Evolutionary conservation across 163 green algal species (phyloP).

Genomic region (Volvox carteri): DNA sequence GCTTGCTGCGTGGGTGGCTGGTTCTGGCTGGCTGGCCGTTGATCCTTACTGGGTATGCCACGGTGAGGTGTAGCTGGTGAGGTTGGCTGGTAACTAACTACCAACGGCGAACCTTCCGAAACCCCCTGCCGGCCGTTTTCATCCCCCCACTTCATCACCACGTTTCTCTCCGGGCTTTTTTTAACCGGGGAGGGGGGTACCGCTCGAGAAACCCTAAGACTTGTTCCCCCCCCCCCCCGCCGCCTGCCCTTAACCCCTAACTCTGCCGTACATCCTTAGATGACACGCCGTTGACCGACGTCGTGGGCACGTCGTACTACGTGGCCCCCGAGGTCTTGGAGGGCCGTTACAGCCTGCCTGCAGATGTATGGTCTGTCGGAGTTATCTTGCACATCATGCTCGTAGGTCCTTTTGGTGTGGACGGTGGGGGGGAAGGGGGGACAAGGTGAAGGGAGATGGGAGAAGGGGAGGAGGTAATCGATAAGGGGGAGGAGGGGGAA

Average conservation of each 20-base stretch:
- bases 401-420: constrained; percentile 86
- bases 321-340: constrained; percentile 90
- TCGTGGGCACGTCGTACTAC: constrained; percentile 97
- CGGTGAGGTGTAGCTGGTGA: no score
- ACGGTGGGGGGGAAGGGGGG: no score
- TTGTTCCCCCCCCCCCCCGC: neutral
- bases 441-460: no score
- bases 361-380: constrained; percentile 92
- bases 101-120: no score
- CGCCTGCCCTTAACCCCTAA: neutral
- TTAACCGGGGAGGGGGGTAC: neutral
- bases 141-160: no score
- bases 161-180: neutral
- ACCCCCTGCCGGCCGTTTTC: no score
- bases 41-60: no score
- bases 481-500: neutral
- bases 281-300: constrained; percentile 78
- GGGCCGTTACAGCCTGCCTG: constrained; percentile 19
- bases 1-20: no score
- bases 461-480: no score
- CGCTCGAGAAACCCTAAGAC: neutral
- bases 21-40: no score
- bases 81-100: no score
- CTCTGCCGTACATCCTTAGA: constrained; percentile 13
- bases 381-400: constrained; percentile 98